Conservation (phyloP, 2,329 filamentous ascomycete species). For the Ophiognomonia clavigignenti-juglandacearum region DNA sequence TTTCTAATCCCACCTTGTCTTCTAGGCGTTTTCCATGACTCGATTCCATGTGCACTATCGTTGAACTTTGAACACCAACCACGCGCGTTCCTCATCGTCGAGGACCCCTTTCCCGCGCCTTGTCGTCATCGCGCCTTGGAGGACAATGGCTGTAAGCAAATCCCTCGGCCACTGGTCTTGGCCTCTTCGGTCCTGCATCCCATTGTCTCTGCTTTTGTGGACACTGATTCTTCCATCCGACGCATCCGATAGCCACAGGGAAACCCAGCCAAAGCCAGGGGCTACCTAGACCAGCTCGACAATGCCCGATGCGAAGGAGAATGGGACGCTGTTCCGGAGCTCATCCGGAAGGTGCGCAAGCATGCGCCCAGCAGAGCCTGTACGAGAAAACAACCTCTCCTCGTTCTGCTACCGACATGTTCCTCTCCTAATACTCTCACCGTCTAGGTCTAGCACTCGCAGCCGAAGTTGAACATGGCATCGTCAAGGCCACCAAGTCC, state of each 20-base stretch:
- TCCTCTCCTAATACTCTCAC: slow-evolving; percentile 16
- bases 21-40: neutral
- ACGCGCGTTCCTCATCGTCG: neutral
- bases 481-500: slow-evolving; percentile 48
- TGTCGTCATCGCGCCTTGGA: neutral
- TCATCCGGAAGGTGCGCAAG: slow-evolving; percentile 89
- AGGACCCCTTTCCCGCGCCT: neutral
- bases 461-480: slow-evolving; percentile 63
- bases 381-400: slow-evolving; percentile 40
- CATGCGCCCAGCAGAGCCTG: slow-evolving; percentile 83
- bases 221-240: neutral
- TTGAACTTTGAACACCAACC: neutral
- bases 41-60: neutral
- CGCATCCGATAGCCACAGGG: slow-evolving; percentile 3
- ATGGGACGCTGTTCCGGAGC: slow-evolving; percentile 82
- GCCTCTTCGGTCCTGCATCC: neutral
- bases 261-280: slow-evolving; percentile 66
- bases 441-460: slow-evolving; percentile 61
- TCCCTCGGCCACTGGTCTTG: too few relatives aligned
- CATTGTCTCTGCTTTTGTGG: neutral
- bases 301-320: slow-evolving; percentile 80
- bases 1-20: neutral
- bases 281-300: slow-evolving; percentile 80
- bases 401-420: slow-evolving; percentile 16
- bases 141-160: slow-evolving; percentile 8